Conservation (phyloP, 2,329 filamentous ascomycete genomes). For the Parafenestella ontariensis region DNA sequence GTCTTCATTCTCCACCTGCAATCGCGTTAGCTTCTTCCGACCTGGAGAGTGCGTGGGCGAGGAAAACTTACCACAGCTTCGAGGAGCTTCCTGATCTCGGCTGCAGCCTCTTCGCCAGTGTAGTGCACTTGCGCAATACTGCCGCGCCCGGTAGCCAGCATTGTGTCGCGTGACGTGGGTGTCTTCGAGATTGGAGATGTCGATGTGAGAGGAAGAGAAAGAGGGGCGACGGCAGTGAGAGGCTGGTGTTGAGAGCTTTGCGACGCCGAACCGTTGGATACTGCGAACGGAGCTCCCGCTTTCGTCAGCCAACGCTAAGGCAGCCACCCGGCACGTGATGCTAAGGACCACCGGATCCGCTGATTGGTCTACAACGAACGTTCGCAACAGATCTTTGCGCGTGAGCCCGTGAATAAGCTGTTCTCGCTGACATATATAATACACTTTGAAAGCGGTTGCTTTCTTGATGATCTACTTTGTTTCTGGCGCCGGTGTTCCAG, state of each 20-base stretch:
- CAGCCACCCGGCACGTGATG: slow-evolving; percentile 7
- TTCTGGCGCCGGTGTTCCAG: too few species aligned
- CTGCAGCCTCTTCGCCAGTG: slow-evolving; percentile 42
- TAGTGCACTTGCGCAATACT: slow-evolving; percentile 41
- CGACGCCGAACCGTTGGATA: slow-evolving; percentile 13
- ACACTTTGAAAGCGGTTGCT: too few species aligned
- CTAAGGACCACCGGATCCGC: neutral
- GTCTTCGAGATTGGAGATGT: slow-evolving; percentile 1
- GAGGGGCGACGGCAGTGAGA: neutral
- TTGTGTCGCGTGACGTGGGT: slow-evolving; percentile 18
- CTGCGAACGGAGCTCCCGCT: slow-evolving; percentile 21
- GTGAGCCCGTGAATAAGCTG: too few species aligned
- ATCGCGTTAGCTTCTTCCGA: slow-evolving; percentile 18
- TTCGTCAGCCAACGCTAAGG: slow-evolving; percentile 12
- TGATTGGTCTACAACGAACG: neutral
- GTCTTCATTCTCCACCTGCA: slow-evolving; percentile 74
- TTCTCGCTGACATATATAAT: too few species aligned
- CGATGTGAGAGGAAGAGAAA: slow-evolving; percentile 3
- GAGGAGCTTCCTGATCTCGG: slow-evolving; percentile 78
- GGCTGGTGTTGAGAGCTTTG: slow-evolving; percentile 18
- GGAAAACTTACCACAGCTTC: slow-evolving; percentile 72
- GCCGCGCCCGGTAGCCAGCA: slow-evolving; percentile 41
- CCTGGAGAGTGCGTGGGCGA: neutral
- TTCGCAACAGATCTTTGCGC: too few species aligned
- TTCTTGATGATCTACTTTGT: too few species aligned